Evolutionary conservation across 176 grass and related monocot genomes (phyloP).

Genomic region (Puccinellia tenuiflora): DNA sequence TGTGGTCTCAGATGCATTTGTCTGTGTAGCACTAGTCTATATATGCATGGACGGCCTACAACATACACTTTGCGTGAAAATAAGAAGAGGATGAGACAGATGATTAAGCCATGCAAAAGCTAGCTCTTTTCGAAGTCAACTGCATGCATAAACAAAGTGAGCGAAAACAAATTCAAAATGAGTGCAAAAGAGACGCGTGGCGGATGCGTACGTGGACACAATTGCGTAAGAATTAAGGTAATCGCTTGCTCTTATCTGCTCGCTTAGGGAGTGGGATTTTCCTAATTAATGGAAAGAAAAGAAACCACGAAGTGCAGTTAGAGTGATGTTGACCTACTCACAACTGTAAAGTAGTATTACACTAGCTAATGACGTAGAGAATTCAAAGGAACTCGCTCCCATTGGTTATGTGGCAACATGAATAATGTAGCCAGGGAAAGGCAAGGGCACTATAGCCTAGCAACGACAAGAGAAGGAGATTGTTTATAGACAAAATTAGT

Average conservation of each 20-base stretch:
- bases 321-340: conserved; percentile 36
- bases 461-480: conserved; percentile 5
- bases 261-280: conserved; percentile 18
- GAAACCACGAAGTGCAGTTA: neutral
- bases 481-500: neutral
- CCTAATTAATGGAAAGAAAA: neutral
- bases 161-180: neutral
- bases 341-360: conserved; percentile 23
- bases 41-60: neutral
- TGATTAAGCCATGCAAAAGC: neutral
- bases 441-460: conserved; percentile 7
- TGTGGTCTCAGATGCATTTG: neutral
- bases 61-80: neutral
- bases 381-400: neutral
- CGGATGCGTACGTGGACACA: conserved; percentile 19
- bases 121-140: conserved; percentile 27
- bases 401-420: conserved; percentile 7
- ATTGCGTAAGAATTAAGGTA: conserved; percentile 48
- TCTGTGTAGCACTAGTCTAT: neutral
- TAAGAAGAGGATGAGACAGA: neutral
- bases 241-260: conserved; percentile 14
- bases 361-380: conserved; percentile 16
- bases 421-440: conserved; percentile 14
- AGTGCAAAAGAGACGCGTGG: conserved; percentile 8
- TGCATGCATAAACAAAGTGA: conserved; percentile 26